Percentiles rank a stretch among this genome's conserved stretches.
These are phyloP conservation scores for Beauveria australis DNA, from an alignment of 2,329 filamentous ascomycete genomes.

Conservation along the genomic window DNA sequence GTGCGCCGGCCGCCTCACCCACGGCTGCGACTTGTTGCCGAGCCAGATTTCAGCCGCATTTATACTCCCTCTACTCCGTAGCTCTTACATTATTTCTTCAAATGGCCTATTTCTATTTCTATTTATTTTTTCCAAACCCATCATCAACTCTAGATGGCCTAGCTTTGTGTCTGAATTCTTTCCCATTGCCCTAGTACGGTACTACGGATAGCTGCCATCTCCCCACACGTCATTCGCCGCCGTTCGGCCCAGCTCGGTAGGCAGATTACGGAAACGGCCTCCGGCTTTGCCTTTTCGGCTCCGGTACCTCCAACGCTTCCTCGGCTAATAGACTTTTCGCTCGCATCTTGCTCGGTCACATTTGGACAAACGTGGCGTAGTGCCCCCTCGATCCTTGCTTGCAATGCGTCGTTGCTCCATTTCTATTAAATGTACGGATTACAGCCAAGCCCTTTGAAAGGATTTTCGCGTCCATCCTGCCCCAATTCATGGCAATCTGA, in stretches of 20 bases:
- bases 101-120: not conserved
- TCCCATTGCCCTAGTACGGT: not conserved
- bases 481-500: not conserved
- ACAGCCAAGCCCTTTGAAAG: not conserved
- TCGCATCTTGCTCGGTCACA: not conserved
- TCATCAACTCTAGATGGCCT: too few relatives aligned
- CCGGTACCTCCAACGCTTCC: slow-evolving; percentile 6
- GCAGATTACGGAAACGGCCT: not conserved
- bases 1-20: not conserved
- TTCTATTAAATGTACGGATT: not conserved
- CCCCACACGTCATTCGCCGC: not conserved
- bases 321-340: slow-evolving; percentile 3
- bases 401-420: not conserved
- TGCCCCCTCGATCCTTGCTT: not conserved
- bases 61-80: not conserved
- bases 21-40: not conserved
- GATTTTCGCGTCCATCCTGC: not conserved
- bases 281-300: slow-evolving; percentile 4
- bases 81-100: not conserved
- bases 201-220: not conserved
- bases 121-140: not conserved
- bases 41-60: not conserved
- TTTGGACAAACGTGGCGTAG: not conserved
- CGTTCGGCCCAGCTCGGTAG: slow-evolving; percentile 3
- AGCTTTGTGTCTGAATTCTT: too few relatives aligned